phyloP scores from a whole-genome alignment of 306 rosid genomes.

The Hippophae tibetana region DNA sequence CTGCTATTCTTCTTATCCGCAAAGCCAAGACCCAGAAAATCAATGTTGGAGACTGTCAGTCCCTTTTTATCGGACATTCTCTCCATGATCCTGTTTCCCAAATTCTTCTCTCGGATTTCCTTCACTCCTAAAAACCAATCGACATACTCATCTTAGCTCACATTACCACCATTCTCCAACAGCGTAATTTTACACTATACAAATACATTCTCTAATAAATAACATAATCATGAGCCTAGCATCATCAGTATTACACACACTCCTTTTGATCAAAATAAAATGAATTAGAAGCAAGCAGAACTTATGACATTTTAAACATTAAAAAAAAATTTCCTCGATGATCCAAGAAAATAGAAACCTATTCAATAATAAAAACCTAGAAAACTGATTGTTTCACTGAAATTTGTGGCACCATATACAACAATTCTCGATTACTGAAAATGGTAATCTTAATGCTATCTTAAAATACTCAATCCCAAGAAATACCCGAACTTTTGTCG shows the following conservation, averaged over 20 bases:
- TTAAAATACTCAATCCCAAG: background rate
- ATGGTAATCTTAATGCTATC: background rate
- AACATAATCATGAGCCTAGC: conserved; percentile 3
- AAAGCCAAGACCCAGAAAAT: conserved; percentile 76
- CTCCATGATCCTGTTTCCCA: conserved; percentile 17
- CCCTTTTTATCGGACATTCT: conserved; percentile 38
- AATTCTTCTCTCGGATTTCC: conserved; percentile 18
- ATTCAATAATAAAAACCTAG: background rate
- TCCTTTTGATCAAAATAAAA: background rate
- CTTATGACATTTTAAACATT: no score
- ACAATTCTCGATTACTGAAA: background rate
- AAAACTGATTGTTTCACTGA: background rate
- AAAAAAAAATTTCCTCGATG: no score
- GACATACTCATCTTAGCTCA: conserved; percentile 23
- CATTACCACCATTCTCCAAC: conserved; percentile 1
- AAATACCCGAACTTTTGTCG: conserved; percentile 32
- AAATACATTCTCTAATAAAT: background rate
- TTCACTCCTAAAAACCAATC: conserved; percentile 34
- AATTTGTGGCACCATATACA: background rate
- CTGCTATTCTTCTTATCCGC: conserved; percentile 63
- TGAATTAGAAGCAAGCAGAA: no score
- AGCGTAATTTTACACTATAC: background rate
- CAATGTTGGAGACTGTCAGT: conserved; percentile 61
- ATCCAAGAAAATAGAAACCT: background rate
- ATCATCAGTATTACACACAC: background rate